phyloP scores from a whole-genome alignment of 2,329 filamentous ascomycete genomes.

The Ophiostoma pallidulum region DNA sequence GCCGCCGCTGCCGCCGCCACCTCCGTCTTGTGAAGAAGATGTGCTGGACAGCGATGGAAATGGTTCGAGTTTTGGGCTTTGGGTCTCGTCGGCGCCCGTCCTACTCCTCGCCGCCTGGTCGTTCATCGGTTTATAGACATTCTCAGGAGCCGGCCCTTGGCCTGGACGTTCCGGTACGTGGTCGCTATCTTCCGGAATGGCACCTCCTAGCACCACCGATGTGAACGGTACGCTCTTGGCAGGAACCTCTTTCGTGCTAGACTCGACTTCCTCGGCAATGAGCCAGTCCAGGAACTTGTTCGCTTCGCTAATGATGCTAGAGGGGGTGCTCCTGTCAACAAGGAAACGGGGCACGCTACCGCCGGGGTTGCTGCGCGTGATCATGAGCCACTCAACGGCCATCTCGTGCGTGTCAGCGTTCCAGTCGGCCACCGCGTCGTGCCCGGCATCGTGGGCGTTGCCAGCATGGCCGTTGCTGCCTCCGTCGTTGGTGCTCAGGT shows the following conservation, averaged over 20 bases:
- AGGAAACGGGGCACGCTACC: slow-evolving; percentile 83
- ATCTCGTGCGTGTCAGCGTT: slow-evolving; percentile 28
- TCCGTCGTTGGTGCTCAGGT: slow-evolving; percentile 29
- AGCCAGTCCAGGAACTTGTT: slow-evolving; percentile 75
- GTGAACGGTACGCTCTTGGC: slow-evolving; percentile 16
- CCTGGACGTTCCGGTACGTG: too few species aligned
- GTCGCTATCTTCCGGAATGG: slow-evolving; percentile 13
- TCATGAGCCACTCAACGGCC: slow-evolving; percentile 80
- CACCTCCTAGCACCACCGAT: neutral
- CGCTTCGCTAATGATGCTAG: slow-evolving; percentile 68
- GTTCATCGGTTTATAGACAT: too few species aligned
- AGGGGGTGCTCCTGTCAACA: slow-evolving; percentile 81
- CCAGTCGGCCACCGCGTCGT: too few species aligned
- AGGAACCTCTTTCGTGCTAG: too few species aligned
- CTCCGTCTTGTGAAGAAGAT: too few species aligned
- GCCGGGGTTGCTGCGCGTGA: slow-evolving; percentile 79
- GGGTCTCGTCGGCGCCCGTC: too few species aligned
- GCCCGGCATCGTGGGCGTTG: too few species aligned
- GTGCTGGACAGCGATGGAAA: too few species aligned
- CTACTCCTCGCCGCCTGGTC: too few species aligned
- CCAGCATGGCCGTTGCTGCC: slow-evolving; percentile 19
- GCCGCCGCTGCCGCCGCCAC: too few species aligned
- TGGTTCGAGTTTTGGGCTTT: too few species aligned
- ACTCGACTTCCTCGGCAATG: slow-evolving; percentile 21
- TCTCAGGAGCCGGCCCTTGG: too few species aligned